phyloP scores from a whole-genome alignment of 768 basidiomycete species.

The Termitomyces sp. region DNA sequence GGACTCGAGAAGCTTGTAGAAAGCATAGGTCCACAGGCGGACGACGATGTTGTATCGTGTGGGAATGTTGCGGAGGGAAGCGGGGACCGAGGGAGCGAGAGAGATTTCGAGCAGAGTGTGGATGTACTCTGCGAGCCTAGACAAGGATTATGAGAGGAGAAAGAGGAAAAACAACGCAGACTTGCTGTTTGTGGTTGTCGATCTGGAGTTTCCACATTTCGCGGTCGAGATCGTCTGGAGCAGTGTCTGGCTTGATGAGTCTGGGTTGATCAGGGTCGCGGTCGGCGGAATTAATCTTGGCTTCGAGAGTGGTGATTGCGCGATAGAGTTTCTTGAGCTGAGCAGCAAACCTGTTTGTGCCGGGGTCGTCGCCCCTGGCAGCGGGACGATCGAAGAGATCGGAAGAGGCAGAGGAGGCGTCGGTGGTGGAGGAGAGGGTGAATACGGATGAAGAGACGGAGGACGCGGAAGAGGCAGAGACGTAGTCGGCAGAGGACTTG shows the following conservation, averaged over 20 bases:
- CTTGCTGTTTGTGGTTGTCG: conserved; percentile 80
- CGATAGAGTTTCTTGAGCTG: conserved; percentile 84
- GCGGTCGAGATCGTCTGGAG: conserved; percentile 53
- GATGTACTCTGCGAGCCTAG: conserved; percentile 86
- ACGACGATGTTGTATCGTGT: conserved; percentile 94
- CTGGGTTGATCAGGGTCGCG: conserved; percentile 35
- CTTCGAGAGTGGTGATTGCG: conserved; percentile 74
- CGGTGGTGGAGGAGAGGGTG: conserved; percentile 75
- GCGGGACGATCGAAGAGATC: conserved; percentile 57
- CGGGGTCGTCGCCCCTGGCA: conserved; percentile 50
- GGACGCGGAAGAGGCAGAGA: conserved; percentile 72
- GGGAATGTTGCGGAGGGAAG: conserved; percentile 84
- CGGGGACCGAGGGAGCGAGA: conserved; percentile 81
- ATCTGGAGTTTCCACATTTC: conserved; percentile 75
- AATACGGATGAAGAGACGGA: conserved; percentile 72
- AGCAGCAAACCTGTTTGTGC: conserved; percentile 57
- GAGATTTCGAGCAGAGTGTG: conserved; percentile 86
- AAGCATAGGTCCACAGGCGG: conserved; percentile 88
- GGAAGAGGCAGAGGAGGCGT: conserved; percentile 68
- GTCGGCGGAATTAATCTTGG: conserved; percentile 59
- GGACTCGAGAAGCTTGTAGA: conserved; percentile 86
- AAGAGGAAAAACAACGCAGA: conserved; percentile 10
- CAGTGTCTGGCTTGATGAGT: conserved; percentile 38
- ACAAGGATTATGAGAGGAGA: neutral
- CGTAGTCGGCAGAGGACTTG: conserved; percentile 62